A percentile compares a stretch with the other conserved stretches of the same genome.
phyloP scores from a whole-genome alignment of 2,329 filamentous ascomycete genomes.

The Ceratocystis ficicola region DNA sequence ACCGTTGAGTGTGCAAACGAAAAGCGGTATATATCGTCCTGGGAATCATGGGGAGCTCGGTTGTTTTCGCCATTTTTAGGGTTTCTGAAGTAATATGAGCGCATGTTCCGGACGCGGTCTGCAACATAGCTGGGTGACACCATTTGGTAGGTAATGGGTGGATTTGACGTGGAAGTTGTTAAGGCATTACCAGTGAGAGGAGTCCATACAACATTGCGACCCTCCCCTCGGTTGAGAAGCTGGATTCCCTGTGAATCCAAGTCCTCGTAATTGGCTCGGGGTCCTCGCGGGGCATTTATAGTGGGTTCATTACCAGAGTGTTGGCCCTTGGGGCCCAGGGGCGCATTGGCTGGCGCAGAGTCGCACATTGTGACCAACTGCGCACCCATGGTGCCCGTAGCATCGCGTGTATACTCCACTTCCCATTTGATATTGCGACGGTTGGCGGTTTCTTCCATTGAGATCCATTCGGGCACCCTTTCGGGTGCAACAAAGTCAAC shows the following conservation, averaged over 20 bases:
- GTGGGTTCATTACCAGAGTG: slow-evolving; percentile 7
- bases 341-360: slow-evolving; percentile 14
- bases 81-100: slow-evolving; percentile 35
- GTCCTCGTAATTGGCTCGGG: slow-evolving; percentile 27
- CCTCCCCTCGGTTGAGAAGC: neutral
- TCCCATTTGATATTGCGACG: slow-evolving; percentile 48
- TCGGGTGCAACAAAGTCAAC: slow-evolving; percentile 81
- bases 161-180: slow-evolving; percentile 32
- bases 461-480: slow-evolving; percentile 61
- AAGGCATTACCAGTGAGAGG: slow-evolving; percentile 17
- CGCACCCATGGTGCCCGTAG: slow-evolving; percentile 44
- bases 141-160: slow-evolving; percentile 39
- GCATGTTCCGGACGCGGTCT: slow-evolving; percentile 49
- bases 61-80: slow-evolving; percentile 30
- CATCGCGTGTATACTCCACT: slow-evolving; percentile 52
- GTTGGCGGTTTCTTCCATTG: slow-evolving; percentile 45
- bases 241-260: neutral
- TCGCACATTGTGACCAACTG: slow-evolving; percentile 33
- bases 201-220: slow-evolving; percentile 17
- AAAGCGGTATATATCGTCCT: slow-evolving; percentile 47
- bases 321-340: slow-evolving; percentile 8
- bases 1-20: slow-evolving; percentile 55
- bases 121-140: slow-evolving; percentile 53
- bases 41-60: slow-evolving; percentile 27
- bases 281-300: slow-evolving; percentile 28